phyloP scores from a whole-genome alignment of 441 rosid species.

The Cnidoscolus chayamansa region DNA sequence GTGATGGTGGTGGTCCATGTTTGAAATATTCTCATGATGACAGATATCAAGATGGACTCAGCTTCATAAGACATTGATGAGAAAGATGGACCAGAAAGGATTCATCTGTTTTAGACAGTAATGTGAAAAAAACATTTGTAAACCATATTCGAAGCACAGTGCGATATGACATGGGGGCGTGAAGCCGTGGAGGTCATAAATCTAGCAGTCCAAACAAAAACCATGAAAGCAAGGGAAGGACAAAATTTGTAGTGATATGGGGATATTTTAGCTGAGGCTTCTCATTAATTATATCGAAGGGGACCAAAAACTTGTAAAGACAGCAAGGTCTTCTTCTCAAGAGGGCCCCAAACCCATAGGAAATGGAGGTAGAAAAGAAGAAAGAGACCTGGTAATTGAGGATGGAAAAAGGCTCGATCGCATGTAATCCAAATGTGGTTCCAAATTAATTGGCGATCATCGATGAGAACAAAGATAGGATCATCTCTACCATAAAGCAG shows the following conservation, averaged over 20 bases:
- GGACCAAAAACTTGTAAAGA: neutral
- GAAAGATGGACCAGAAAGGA: too few species aligned
- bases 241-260: neutral
- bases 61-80: too few species aligned
- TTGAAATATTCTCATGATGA: too few species aligned
- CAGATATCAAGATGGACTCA: too few species aligned
- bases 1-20: neutral
- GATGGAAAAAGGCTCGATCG: neutral
- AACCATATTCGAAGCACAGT: too few species aligned
- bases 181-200: too few species aligned
- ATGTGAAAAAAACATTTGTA: too few species aligned
- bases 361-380: neutral
- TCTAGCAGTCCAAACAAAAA: neutral
- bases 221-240: neutral
- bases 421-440: neutral
- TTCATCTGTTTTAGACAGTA: too few species aligned
- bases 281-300: neutral
- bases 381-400: neutral
- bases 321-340: too few species aligned
- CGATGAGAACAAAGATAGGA: neutral
- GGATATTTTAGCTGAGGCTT: neutral
- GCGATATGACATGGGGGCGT: too few species aligned
- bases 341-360: too few species aligned
- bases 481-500: neutral
- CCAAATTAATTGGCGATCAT: neutral